phyloP scores from a whole-genome alignment of 116 monocot species.

The Trichopus zeylanicus region DNA sequence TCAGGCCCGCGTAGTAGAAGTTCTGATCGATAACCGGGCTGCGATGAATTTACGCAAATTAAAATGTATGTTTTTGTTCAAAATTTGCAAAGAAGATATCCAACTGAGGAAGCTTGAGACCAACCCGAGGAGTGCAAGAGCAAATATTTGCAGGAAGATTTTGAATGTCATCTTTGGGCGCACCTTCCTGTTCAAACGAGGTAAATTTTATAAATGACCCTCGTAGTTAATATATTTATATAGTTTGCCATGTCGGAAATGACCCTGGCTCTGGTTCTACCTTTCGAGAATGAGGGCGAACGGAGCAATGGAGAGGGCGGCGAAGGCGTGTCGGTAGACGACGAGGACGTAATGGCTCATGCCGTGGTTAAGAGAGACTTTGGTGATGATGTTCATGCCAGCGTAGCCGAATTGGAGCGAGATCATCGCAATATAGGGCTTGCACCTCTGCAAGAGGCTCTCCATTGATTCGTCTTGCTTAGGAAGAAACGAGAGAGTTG shows the following conservation, averaged over 20 bases:
- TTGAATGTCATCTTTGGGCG: conserved; percentile 30
- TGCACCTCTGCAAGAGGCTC: background rate
- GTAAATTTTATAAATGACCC: too few species aligned
- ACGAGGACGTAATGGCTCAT: conserved; percentile 53
- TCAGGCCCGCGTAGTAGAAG: conserved; percentile 51
- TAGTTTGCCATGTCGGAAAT: too few species aligned
- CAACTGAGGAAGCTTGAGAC: background rate
- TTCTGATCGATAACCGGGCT: conserved; percentile 68
- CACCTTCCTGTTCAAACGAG: conserved; percentile 29
- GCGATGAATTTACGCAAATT: background rate
- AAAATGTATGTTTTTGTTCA: too few species aligned
- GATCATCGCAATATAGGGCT: conserved; percentile 13
- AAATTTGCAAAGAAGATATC: background rate
- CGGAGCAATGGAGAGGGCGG: conserved; percentile 31
- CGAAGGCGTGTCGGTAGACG: conserved; percentile 39
- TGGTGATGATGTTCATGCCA: conserved; percentile 40
- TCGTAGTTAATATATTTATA: too few species aligned
- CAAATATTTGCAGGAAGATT: conserved; percentile 29
- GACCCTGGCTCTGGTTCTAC: too few species aligned
- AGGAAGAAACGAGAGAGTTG: too few species aligned
- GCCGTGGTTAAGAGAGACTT: conserved; percentile 36
- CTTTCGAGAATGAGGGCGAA: conserved; percentile 38
- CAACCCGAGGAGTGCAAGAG: conserved; percentile 26
- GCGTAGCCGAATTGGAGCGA: conserved; percentile 39
- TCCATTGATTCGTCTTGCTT: background rate